Evolutionary conservation across 768 basidiomycete species (phyloP), one percentile per base, ranked within the genome.

Genomic region (Suillus sp.): DNA sequence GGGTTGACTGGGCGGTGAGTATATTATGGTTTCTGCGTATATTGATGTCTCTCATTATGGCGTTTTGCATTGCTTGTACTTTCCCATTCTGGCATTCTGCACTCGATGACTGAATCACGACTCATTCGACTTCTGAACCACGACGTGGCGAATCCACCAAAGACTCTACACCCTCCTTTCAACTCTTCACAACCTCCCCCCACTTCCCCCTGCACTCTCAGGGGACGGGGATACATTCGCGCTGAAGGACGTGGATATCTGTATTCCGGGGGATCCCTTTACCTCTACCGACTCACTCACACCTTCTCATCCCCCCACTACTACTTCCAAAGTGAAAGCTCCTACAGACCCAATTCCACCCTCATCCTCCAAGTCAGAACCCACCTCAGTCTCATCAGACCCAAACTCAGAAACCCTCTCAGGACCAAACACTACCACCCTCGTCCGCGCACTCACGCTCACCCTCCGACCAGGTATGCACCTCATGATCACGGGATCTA

Each of bases 401-500:
- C 71, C 13, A 54, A 67, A 9, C 54, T 59, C 38, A 66, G 66
- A 8, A 48, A 66, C n/a, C 56, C 58, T 25, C 60, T 60, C 16
- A 58, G 61, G 40, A 5, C 11, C 32, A 30, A 14, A 20, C 14
- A 43, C 61, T 64, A 64, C 75, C 74, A 40, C 84, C 4, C 83
- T 98, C 35, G 89, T 97, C 40, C 83, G 82, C 56, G 85, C 88
- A 55, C 80, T 97, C 25, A 87, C 81, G 48, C 71, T 97, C 32
- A 73, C 77, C 10, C 81, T 97, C 60, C 75, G 69, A 40, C 79
- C 82, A 18, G 92, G 92, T 2, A 91, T 96, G 76, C 95, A 97
- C 70, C 78, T 96, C 8, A 91, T 97, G 86, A 93, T 97, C 67
- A 96, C 94, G 0, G 96, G 95, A 1, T 89, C 90, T 60, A 96